Evolutionary conservation across 2,329 filamentous ascomycete species (phyloP).

Genomic region (Phaeoacremonium minimum): DNA sequence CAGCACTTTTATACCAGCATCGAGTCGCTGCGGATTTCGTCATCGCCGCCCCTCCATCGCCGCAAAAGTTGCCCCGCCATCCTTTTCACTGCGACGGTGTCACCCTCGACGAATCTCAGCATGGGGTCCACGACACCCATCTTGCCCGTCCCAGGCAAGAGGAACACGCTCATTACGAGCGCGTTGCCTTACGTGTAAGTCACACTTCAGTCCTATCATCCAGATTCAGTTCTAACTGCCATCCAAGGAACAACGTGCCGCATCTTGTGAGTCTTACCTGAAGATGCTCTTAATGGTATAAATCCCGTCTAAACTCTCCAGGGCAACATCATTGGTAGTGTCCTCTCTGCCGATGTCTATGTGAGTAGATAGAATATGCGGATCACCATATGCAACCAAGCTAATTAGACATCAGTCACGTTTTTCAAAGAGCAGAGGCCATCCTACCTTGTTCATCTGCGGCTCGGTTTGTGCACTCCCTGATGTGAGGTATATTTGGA

Average conservation of each 20-base stretch:
- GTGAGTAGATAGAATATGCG: slow-evolving; percentile 76
- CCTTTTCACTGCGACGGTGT: too few relatives aligned
- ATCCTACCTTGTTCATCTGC: slow-evolving; percentile 80
- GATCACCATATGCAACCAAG: too few relatives aligned
- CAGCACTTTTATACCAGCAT: too few relatives aligned
- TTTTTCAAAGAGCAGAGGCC: too few relatives aligned
- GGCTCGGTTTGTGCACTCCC: slow-evolving; percentile 39
- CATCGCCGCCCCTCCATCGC: too few relatives aligned
- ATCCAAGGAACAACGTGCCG: slow-evolving; percentile 57
- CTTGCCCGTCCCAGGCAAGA: slow-evolving; percentile 67
- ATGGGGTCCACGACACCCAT: slow-evolving; percentile 31
- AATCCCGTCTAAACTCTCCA: too few relatives aligned
- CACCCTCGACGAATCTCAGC: too few relatives aligned
- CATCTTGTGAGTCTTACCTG: too few relatives aligned
- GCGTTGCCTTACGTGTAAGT: slow-evolving; percentile 73
- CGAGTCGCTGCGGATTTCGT: too few relatives aligned
- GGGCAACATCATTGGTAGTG: slow-evolving; percentile 84
- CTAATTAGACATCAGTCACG: too few relatives aligned
- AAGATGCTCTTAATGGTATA: too few relatives aligned
- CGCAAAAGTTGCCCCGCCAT: too few relatives aligned
- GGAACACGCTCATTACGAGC: slow-evolving; percentile 86
- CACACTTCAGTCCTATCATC: not conserved
- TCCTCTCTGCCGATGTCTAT: slow-evolving; percentile 86
- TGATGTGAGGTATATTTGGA: not conserved
- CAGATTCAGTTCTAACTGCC: not conserved